These are phyloP conservation scores for Candida buenavistaensis DNA, from an alignment of 1,139 yeast genomes.

Conservation along the genomic window DNA sequence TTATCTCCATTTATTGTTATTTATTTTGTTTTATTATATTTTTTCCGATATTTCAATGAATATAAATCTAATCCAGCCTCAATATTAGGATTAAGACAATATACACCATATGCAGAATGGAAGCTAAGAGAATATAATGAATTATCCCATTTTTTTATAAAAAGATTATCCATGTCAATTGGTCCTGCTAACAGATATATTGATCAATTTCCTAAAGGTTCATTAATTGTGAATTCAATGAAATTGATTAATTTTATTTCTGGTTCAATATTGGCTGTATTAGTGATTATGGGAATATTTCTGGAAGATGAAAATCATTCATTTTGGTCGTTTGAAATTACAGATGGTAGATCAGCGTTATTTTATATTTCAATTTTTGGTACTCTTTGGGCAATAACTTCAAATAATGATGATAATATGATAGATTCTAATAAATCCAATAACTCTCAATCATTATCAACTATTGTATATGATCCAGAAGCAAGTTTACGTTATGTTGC, in stretches of 20 bases:
- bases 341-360: slow-evolving; percentile 75
- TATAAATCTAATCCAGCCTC: slow-evolving; percentile 86
- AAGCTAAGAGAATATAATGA: slow-evolving; percentile 92
- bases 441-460: slow-evolving; percentile 34
- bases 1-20: slow-evolving; percentile 84
- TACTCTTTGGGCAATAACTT: slow-evolving; percentile 72
- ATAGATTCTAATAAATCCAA: too few relatives aligned
- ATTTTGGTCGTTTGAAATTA: slow-evolving; percentile 85
- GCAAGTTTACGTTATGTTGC: slow-evolving; percentile 75
- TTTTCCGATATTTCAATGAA: slow-evolving; percentile 90
- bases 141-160: slow-evolving; percentile 80
- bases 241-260: slow-evolving; percentile 71
- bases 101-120: slow-evolving; percentile 95
- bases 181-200: slow-evolving; percentile 81
- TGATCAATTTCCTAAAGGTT: slow-evolving; percentile 90
- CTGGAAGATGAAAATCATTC: slow-evolving; percentile 80
- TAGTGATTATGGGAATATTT: slow-evolving; percentile 75
- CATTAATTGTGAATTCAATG: slow-evolving; percentile 51
- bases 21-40: slow-evolving; percentile 79
- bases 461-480: slow-evolving; percentile 81
- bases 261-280: slow-evolving; percentile 87
- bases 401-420: slow-evolving; percentile 18
- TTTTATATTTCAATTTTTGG: slow-evolving; percentile 90
- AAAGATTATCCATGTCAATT: slow-evolving; percentile 72
- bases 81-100: slow-evolving; percentile 75